phyloP scores from a whole-genome alignment of 2,329 filamentous ascomycete genomes.

The Fusarium decemcellulare region DNA sequence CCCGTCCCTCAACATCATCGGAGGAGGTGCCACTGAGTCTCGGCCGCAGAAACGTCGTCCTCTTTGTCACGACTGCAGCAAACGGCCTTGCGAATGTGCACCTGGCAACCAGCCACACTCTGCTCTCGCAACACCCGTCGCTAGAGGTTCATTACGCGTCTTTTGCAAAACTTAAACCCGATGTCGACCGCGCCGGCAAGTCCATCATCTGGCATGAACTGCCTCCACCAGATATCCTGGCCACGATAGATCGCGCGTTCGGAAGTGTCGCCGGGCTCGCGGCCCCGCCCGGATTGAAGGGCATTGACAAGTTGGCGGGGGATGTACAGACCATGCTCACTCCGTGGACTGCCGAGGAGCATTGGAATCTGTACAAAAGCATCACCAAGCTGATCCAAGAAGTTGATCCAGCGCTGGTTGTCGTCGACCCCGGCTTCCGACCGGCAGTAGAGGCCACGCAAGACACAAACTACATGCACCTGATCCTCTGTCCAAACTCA shows the following conservation, averaged over 20 bases:
- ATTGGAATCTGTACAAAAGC: conserved; percentile 46
- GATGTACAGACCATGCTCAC: conserved; percentile 41
- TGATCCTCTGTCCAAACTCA: conserved; percentile 60
- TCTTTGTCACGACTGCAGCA: conserved; percentile 52
- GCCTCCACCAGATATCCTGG: conserved; percentile 17
- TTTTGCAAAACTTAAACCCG: conserved; percentile 36
- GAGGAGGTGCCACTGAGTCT: not conserved
- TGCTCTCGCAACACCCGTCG: conserved; percentile 49
- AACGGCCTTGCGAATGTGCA: conserved; percentile 55
- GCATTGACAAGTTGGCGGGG: conserved; percentile 20
- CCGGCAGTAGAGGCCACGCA: conserved; percentile 44
- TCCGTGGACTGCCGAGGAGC: conserved; percentile 51
- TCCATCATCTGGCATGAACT: conserved; percentile 47
- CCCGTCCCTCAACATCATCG: not conserved
- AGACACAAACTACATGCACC: conserved; percentile 49
- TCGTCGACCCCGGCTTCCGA: conserved; percentile 50
- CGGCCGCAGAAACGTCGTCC: conserved; percentile 48
- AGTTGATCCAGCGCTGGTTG: conserved; percentile 51
- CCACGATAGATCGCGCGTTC: conserved; percentile 30
- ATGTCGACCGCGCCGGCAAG: conserved; percentile 35
- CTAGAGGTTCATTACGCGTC: conserved; percentile 54
- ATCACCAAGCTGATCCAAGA: conserved; percentile 46
- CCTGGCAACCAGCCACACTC: conserved; percentile 51
- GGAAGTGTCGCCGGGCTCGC: conserved; percentile 33
- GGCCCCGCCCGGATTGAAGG: conserved; percentile 36